Evolutionary conservation across 2,329 filamentous ascomycete species (phyloP), one percentile per base, ranked within the genome.

Genomic region (Domatiomyces catenatus): DNA sequence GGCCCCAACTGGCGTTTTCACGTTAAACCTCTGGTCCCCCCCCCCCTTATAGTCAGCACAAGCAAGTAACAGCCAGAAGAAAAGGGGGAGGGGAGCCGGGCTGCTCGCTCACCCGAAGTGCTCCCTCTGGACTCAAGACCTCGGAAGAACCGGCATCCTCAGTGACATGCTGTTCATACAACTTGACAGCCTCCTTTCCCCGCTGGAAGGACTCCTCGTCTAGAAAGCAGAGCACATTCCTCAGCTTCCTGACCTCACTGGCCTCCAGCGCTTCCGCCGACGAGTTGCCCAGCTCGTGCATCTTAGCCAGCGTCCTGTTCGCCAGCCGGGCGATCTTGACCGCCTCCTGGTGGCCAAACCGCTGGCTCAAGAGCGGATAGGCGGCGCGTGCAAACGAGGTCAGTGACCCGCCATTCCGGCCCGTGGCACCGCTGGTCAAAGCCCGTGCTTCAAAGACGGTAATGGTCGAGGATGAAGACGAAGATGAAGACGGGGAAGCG

Each of bases 391-490:
- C 44, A 22, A 49, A 48, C 1, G 45, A 47, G 2, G 1, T 58
- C 15, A 65, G 59, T 17, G 64, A 59, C 1, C 64, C 65, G 5
- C 65, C 64, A 58, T 66, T 66, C 5, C 64, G 58, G 1, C 65
- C 63, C 1, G 65, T 67, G 1, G 64, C 65, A 8, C 64, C 64
- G 1, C 60, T 63, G 26, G 59, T 62, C 6, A 66, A 53, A 3
- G 59, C 56, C 5, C 65, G 61, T n/a, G 64, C 63, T 55, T 66
- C 64, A 1, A 67, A 49, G 1, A 66, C 55, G 1, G 59, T 60
- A 15, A 67, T 58, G 8, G 15, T 19, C 3, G 52, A 42, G 7
- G 36, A 36, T n/a, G 39, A 7, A 8, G 51, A 7, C 28, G 28
- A 44, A 1, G 18, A 20, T 3, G 52, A 24, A 0, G 46, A 59